Evolutionary conservation across 2,329 filamentous ascomycete genomes (phyloP), one percentile per base, ranked within the genome.

Genomic region (Fusarium secorum): DNA sequence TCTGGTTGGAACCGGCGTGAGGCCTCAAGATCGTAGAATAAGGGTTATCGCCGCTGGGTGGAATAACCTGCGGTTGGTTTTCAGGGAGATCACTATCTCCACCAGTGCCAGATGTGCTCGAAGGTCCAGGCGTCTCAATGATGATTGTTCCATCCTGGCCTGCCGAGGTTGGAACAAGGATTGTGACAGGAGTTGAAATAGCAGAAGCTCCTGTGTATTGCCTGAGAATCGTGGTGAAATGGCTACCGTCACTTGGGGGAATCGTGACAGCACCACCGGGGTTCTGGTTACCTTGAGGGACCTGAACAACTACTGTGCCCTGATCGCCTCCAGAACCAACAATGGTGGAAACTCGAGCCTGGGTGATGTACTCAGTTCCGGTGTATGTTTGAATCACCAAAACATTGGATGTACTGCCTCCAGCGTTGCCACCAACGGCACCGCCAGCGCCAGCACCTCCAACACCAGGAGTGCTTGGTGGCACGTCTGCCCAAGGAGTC

Each of bases 371-470:
- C 36, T 65, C 39, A 13, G 69, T 71, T 35, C 69, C 69, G 18
- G 69, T 71, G 22, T 66, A 72, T 11, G 69, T 72, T 44, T 72
- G 65, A 22, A 71, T 59, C 18, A 71, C 46, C 36, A 71, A 28
- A 28, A 70, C 56, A 17, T 71, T 63, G 10, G 64, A 70, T 3
- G 64, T 57, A 30, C 55, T 58, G 10, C 54, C 42, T 28, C 45
- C 58, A 17, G 28, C 63, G 38, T 58, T 33, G 10, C 28, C 60
- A 15, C 45, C 22, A 17, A 32, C 62, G 26, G 28, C 35, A 10
- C 32, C 51, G 13, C 28, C 35, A 15, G 35, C 30, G 28, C 38
- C 28, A 26, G 44, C 41, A 28, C 24, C 58, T 20, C 38, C 52
- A 28, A 32, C 45, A 28, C 45, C 64, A 33, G 63, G 44, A 39